These are phyloP conservation scores for Coemansia sp. DNA, from an alignment of 192 early-diverging fungal species.

Conservation along the genomic window DNA sequence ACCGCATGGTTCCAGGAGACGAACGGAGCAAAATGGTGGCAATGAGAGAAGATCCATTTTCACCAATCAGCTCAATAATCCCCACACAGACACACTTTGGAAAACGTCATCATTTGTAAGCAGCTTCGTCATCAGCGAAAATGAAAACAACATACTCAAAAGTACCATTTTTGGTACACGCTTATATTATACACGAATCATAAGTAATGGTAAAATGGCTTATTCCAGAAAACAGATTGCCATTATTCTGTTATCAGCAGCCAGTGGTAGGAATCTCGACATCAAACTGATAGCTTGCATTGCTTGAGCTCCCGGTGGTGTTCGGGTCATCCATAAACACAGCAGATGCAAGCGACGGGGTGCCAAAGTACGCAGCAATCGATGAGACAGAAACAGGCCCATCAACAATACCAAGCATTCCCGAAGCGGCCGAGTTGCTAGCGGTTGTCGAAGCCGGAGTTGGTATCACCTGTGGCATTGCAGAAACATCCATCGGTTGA, in stretches of 20 bases:
- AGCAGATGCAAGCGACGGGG: background rate
- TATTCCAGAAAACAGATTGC: no score
- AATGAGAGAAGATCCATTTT: no score
- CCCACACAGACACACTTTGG: no score
- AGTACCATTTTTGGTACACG: no score
- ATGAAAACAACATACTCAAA: no score
- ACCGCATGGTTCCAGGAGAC: no score
- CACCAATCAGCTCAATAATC: no score
- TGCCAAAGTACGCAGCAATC: constrained; percentile 32
- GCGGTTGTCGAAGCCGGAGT: background rate
- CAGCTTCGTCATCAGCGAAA: no score
- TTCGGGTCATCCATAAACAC: background rate
- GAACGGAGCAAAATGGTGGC: no score
- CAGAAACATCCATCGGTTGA: background rate
- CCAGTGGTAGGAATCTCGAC: constrained; percentile 2
- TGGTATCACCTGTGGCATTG: background rate
- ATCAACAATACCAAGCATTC: background rate
- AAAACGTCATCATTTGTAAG: no score
- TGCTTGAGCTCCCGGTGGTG: background rate
- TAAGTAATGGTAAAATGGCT: no score
- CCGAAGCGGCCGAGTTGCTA: background rate
- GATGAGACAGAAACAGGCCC: constrained; percentile 8
- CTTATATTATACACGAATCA: no score
- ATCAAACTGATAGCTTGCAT: background rate
- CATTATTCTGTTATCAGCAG: background rate